phyloP scores from a whole-genome alignment of 2,329 filamentous ascomycete genomes.

The Aspergillus phoenicis region DNA sequence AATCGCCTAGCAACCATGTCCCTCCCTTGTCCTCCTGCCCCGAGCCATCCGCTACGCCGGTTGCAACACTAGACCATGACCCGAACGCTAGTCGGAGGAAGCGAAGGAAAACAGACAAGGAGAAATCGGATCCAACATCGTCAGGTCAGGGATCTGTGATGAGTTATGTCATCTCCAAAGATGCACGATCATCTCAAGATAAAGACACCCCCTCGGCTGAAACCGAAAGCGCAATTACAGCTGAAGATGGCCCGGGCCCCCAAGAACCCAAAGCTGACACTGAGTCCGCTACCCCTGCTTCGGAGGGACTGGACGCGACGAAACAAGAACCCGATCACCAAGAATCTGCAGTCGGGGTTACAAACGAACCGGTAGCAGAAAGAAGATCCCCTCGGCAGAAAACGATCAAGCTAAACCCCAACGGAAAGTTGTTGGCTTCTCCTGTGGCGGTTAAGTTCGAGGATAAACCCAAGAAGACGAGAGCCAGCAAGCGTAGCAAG shows the following conservation, averaged over 20 bases:
- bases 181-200: neutral
- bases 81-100: constrained; percentile 39
- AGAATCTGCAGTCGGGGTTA: neutral
- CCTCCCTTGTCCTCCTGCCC: neutral
- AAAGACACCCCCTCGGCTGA: neutral
- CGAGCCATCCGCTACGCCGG: constrained; percentile 1
- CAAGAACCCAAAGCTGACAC: too few relatives aligned
- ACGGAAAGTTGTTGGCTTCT: constrained; percentile 48
- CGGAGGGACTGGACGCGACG: neutral
- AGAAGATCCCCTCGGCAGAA: constrained; percentile 56
- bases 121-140: neutral
- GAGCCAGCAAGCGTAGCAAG: constrained; percentile 39
- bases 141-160: neutral
- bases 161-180: neutral
- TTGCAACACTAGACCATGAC: constrained; percentile 32
- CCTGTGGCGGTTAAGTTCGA: constrained; percentile 29
- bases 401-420: constrained; percentile 44
- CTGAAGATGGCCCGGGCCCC: neutral
- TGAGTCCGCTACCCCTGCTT: too few relatives aligned
- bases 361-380: neutral
- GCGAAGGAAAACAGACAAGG: constrained; percentile 35
- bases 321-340: neutral
- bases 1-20: neutral
- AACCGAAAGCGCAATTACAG: neutral
- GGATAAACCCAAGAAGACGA: constrained; percentile 23